Base-by-base conservation (phyloP, 2,329 filamentous ascomycete species). In the Neonectria neomacrospora region DNA sequence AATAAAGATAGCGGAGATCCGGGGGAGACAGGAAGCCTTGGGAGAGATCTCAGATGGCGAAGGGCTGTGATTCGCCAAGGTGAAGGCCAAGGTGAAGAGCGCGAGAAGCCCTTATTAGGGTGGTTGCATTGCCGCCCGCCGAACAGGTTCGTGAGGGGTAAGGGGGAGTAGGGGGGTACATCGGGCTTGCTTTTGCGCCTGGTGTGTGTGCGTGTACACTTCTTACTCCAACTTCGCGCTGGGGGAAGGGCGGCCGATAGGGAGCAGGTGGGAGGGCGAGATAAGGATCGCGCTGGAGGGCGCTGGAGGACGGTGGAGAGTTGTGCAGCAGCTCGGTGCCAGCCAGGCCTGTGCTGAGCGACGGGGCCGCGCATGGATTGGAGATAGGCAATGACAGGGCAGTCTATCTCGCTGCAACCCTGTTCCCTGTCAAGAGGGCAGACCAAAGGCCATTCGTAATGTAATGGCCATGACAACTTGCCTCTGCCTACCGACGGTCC, bases 1-100 rank as follows among this genome's bases (percentile, higher is more conserved):
- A 65, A 58, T 65, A 48, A 34, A 32, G 30, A 53, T 26, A 50
- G 58, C 41, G 44, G 51, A 64, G 54, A 54, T 67, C 63, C 64
- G 60, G 54, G 59, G 63, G 55, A 39, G n/a, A 2, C 18, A 18
- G 12, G 28, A 8, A 50, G 48, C 34, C 14, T 37, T 37, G 34
- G 28, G 34, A 37, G 52, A 55, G 58, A 61, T 61, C 45, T 55
- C 32, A 56, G 58, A 56, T 56, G 32, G 34, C 23, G 9, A 22
- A 45, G 22, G 42, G 56, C 51, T 47, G 54, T 20, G 18, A 51
- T 41, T 30, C 45, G 28, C 30, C 48, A 14, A 62, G 65, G 62
- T 65, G 62, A 65, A 63, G 44, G 11, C 48, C 32, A 51, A 48
- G 55, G 26, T 45, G 39, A 34, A 56, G 18, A 34, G 42, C 28